Evolutionary conservation across 1,284 basidiomycete genomes (phyloP), one percentile per base, ranked within the genome.

Genomic region (Boletus calvinii): DNA sequence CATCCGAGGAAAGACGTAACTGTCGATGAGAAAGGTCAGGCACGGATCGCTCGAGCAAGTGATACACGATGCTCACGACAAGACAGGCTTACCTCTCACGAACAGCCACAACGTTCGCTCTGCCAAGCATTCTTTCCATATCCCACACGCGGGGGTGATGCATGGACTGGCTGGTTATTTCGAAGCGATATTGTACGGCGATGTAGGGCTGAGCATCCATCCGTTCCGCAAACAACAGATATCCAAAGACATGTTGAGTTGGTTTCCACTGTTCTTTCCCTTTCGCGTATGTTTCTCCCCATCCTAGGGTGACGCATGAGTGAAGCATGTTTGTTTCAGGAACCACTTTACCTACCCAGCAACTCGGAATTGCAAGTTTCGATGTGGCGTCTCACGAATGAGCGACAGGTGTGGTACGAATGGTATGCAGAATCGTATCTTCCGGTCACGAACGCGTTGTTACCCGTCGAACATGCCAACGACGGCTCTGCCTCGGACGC

Each of bases 111-210:
- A 96, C 67, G 82, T 83, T 13, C 83, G 93, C 20, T 85, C 88
- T 1, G 84, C 90, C 0, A 85, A 83, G 59, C 71, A 94, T 50
- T 86, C 85, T 2, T 99, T 98, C 75, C 85, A 92, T 63, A 94
- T 99, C 54, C 95, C 97, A 0, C 89, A 97, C 67, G 92, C 95
- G 0, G 94, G 93, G 3, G 83, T 92, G n/a, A 77, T 97, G 58
- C 96, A 99, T 67, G 97, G 97, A n/a, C 77, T 99, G 29, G 96
- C 93, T 3, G 97, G 97, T 3, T 99, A 98, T 72, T 99, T 99
- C 65, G 96, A 99, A 72, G 93, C 96, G 0, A 85, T 93, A 29
- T 74, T 99, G 5, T 99, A 98, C 68, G 85, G 84, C 36, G 86
- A 90, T 59, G 79, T 99, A 18, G 90, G 91, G 0, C 76, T 99